phyloP scores from a whole-genome alignment of 768 basidiomycete genomes.

The Tylopilus vinaceipallidus region DNA sequence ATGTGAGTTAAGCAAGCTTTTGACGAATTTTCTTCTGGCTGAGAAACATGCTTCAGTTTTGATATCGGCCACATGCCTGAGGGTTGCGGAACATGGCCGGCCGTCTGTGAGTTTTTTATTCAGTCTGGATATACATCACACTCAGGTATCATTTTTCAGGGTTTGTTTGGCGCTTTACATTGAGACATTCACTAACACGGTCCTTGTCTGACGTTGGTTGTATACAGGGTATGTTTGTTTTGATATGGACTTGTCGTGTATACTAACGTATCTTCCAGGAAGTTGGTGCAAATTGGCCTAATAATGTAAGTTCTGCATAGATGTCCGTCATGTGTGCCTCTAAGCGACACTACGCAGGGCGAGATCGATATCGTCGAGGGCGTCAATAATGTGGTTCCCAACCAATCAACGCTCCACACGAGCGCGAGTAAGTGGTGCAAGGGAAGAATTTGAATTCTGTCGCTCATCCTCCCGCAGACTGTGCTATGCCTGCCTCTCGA shows the following conservation, averaged over 20 bases:
- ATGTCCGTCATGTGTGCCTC: no score
- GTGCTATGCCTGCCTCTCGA: slow-evolving; percentile 30
- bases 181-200: background rate
- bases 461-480: slow-evolving; percentile 17
- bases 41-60: slow-evolving; percentile 20
- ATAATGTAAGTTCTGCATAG: slow-evolving; percentile 8
- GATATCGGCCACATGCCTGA: slow-evolving; percentile 38
- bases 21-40: background rate
- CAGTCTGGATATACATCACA: background rate
- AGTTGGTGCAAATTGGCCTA: slow-evolving; percentile 27
- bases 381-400: slow-evolving; percentile 29
- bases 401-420: slow-evolving; percentile 33
- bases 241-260: background rate
- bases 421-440: slow-evolving; percentile 13
- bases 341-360: slow-evolving; percentile 13
- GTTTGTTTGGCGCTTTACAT: slow-evolving; percentile 15
- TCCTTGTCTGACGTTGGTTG: background rate
- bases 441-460: no score
- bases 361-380: slow-evolving; percentile 36
- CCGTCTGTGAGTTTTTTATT: slow-evolving; percentile 28
- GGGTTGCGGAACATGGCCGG: slow-evolving; percentile 41
- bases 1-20: slow-evolving; percentile 18
- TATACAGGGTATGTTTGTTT: slow-evolving; percentile 23
- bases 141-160: slow-evolving; percentile 18
- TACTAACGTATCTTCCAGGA: slow-evolving; percentile 19